Base-by-base conservation (phyloP, 192 early-diverging fungal species). In the Linnemannia schmuckeri region DNA sequence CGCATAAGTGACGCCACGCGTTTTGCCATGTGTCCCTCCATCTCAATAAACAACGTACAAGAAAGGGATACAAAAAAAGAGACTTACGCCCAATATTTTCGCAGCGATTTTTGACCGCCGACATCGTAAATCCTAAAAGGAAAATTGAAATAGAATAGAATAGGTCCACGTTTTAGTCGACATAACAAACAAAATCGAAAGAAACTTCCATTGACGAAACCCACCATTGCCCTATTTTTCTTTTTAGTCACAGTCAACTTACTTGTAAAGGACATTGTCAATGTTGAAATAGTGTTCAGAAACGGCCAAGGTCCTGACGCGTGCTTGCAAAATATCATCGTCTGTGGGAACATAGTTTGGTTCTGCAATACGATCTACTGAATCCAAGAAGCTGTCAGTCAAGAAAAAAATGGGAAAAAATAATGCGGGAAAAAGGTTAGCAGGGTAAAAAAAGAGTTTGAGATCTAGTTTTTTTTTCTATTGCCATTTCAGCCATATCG, bases 291-390 rank as follows among this genome's bases (percentile, higher is more conserved):
- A 70, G 55, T 91, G 93, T 74, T 96, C 95, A 52, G 92, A 93
- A 18, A 96, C 94, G 47, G 92, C 93, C 61, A 94, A 89, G 37
- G 95, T 96, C 89, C 93, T 91, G 47, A 95, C 91, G 55, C 95
- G 90, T 24, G 93, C 90, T 75, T 90, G 89, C 35, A 96, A 80
- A 77, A 96, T 95, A 86, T 96, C 95, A 63, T 93, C 89, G 74
- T 94, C 93, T 37, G 91, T 93, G 17, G 95, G 95, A 18, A 87
- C 66, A 79, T 93, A 96, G 37, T 89, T 82, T 18, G 75, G 54
- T 18, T 89, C 79, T 44, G 90, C 88, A 46, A 94, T 78, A 46
- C 94, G 91, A 46, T 81, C 90, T 20, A 94, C 78, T 54, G 88
- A 82, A 69, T 90, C 90, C 69, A 92, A 72, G 76, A 92, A 92